Conservation (phyloP, 805 yeast species). For the Ascoidea asiatica region DNA sequence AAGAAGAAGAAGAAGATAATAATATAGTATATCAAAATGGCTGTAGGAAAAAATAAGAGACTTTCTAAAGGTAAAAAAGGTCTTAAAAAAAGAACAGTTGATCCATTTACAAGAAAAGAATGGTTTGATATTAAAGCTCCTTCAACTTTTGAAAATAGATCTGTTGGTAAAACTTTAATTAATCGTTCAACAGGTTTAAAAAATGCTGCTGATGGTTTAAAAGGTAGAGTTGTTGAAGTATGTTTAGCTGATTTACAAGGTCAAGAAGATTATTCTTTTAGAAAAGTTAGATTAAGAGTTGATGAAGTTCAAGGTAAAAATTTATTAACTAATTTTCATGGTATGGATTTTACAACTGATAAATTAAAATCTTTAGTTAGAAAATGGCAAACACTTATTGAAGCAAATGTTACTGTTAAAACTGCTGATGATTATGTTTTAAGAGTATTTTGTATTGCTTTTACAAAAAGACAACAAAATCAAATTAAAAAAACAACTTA, state of each 20-base stretch:
- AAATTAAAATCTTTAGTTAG: conserved; percentile 95
- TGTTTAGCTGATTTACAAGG: conserved; percentile 96
- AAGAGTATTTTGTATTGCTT: conserved; percentile 93
- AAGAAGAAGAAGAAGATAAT: no score
- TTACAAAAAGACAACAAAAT: conserved; percentile 96
- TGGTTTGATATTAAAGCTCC: conserved; percentile 99
- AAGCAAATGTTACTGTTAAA: conserved; percentile 96
- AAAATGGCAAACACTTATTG: conserved; percentile 98
- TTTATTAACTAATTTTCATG: conserved; percentile 99
- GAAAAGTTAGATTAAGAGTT: conserved; percentile 94
- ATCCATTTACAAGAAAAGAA: conserved; percentile 98
- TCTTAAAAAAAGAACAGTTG: conserved; percentile 97
- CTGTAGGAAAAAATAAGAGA: conserved; percentile 83
- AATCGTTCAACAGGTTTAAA: conserved; percentile 97
- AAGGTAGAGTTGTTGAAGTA: conserved; percentile 95
- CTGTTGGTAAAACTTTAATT: conserved; percentile 96
- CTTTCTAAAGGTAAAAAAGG: conserved; percentile 89
- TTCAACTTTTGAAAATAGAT: conserved; percentile 95
- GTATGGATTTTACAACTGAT: conserved; percentile 95
- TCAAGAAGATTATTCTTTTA: conserved; percentile 97
- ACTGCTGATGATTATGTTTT: conserved; percentile 95
- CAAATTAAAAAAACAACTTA: conserved; percentile 96
- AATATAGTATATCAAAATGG: no score
- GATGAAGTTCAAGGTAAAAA: conserved; percentile 99
- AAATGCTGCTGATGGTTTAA: conserved; percentile 95